A percentile compares a stretch with the other conserved stretches of the same genome.
phyloP scores from a whole-genome alignment of 2,329 filamentous ascomycete genomes.

The Epichloe hybrida region DNA sequence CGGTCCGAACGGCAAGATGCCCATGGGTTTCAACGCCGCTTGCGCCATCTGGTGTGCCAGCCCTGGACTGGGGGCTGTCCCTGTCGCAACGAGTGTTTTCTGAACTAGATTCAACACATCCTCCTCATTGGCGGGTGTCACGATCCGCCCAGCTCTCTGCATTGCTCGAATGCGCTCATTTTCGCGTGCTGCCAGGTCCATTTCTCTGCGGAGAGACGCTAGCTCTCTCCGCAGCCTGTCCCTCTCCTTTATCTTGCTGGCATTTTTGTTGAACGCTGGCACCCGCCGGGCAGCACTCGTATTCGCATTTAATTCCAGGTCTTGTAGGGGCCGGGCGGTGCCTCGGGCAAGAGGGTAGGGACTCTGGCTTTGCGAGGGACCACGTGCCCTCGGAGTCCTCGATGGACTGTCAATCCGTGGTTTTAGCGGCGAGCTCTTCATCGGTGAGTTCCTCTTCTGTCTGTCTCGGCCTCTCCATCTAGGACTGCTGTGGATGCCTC shows the following conservation, averaged over 20 bases:
- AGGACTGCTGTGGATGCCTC: slow-evolving; percentile 47
- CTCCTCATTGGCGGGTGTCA: slow-evolving; percentile 21
- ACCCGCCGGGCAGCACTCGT: slow-evolving; percentile 29
- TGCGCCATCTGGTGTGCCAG: slow-evolving; percentile 30
- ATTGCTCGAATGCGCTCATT: slow-evolving; percentile 38
- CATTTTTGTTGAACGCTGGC: slow-evolving; percentile 26
- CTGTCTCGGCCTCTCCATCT: slow-evolving; percentile 24
- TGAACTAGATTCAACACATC: slow-evolving; percentile 27
- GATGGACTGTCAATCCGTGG: slow-evolving; percentile 22
- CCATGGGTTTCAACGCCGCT: slow-evolving; percentile 36
- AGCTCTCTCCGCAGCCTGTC: slow-evolving; percentile 43
- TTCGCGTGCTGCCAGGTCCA: slow-evolving; percentile 42
- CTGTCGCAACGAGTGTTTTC: slow-evolving; percentile 24
- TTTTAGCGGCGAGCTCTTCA: slow-evolving; percentile 38
- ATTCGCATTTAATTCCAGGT: slow-evolving; percentile 4
- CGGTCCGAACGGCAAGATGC: slow-evolving; percentile 37
- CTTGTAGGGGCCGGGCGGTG: slow-evolving; percentile 1
- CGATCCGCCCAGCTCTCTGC: slow-evolving; percentile 25
- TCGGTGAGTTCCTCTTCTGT: slow-evolving; percentile 22
- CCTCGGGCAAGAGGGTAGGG: background rate
- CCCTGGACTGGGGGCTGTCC: slow-evolving; percentile 13
- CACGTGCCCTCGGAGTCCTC: slow-evolving; percentile 3
- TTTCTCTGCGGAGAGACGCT: slow-evolving; percentile 40
- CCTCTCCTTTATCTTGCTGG: slow-evolving; percentile 36
- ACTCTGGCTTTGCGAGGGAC: slow-evolving; percentile 1